phyloP scores from a whole-genome alignment of 2,329 filamentous ascomycete species.

The Fusarium brachygibbosum region DNA sequence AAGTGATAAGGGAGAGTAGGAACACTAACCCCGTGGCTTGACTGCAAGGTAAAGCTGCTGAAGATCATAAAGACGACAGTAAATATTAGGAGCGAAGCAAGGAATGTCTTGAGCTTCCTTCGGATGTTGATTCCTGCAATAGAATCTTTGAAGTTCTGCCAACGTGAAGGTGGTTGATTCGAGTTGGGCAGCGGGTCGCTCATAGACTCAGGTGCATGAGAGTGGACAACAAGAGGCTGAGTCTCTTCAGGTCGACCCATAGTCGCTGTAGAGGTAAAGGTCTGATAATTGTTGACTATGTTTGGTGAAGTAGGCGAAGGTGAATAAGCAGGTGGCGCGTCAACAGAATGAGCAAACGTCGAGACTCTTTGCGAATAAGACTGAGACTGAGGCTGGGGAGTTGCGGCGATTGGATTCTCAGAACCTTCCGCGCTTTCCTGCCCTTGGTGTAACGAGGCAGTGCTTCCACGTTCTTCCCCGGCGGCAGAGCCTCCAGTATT shows the following conservation, averaged over 20 bases:
- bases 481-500: constrained; percentile 40
- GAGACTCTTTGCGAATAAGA: constrained; percentile 13
- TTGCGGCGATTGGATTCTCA: constrained; percentile 4
- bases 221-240: constrained; percentile 57
- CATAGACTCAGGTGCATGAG: constrained; percentile 62
- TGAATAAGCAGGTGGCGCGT: constrained; percentile 66
- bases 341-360: constrained; percentile 47
- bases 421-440: not conserved
- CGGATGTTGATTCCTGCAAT: constrained; percentile 39
- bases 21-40: constrained; percentile 49
- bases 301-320: constrained; percentile 57
- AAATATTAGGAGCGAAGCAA: constrained; percentile 53
- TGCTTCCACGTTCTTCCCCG: not conserved
- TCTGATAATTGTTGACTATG: constrained; percentile 57
- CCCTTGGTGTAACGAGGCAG: not conserved
- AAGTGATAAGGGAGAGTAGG: not conserved
- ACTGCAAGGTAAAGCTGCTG: constrained; percentile 35
- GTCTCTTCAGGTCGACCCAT: constrained; percentile 62
- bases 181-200: constrained; percentile 50
- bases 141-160: constrained; percentile 49
- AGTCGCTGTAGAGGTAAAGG: constrained; percentile 54
- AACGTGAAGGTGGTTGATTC: constrained; percentile 45
- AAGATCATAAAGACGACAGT: constrained; percentile 52
- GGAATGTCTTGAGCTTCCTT: constrained; percentile 49
- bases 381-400: constrained; percentile 3